Base-by-base conservation (phyloP, 2,329 filamentous ascomycete species). In the Cladophialophora bantiana region DNA sequence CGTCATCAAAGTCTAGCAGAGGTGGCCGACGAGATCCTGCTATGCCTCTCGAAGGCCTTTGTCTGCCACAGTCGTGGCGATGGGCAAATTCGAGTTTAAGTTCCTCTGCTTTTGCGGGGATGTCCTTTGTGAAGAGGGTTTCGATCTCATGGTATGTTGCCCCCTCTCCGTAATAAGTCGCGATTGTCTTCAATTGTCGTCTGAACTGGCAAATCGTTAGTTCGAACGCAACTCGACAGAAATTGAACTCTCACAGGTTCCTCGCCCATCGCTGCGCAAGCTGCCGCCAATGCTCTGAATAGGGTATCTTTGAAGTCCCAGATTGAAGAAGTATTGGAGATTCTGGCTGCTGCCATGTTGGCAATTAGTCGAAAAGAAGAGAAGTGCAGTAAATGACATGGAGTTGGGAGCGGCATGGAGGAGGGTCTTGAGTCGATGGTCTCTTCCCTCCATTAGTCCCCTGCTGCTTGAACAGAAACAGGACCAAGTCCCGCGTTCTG, bases 241-340 rank as follows among this genome's bases (percentile, higher is more conserved):
- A 31, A n/a, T 35, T 34, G 7, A 48, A 13, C 7, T 38, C 66
- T 54, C 63, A 70, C 68, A 26, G 38, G 62, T 56, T 64, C 63
- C 55, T 70, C 68, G 1, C 68, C 68, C 18, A 70, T 26, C n/a
- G 64, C 68, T 26, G 68, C 65, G 45, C 66, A 68, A n/a, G 66
- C 61, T 7, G 68, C 65, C 35, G 61, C 66, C n/a, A 70, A 42
- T 13, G 66, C 57, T 18, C 56, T 57, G 53, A 68, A 70, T 1
- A 70, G 59, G n/a, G 56, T 59, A 9, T 59, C 65, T 32, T 63
- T 59, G 10, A 57, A 55, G 15, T 48, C 55, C 68, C 68, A 70
- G 58, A 66, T 68, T 31, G 68, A 66, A 10, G 63, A 38, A 66
- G 67, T 67, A 4, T 10, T 60, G n/a, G 20, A 42, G 7, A 18